These are phyloP conservation scores for Mytilinidion resinicola DNA, from an alignment of 495 filamentous ascomycete species.

Conservation along the genomic window DNA sequence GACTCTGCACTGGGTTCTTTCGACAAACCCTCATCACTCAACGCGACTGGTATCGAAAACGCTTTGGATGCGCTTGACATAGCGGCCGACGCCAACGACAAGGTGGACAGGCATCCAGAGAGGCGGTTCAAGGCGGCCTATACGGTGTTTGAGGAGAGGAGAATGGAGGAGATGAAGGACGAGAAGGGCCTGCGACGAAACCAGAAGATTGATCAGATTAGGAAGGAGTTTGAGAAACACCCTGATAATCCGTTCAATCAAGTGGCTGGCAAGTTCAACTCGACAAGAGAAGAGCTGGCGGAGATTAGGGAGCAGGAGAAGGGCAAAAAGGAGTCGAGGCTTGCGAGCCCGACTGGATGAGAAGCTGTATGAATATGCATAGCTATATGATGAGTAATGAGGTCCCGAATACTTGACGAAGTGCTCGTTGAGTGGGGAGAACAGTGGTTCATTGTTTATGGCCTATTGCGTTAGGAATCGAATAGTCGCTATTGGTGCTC, in stretches of 20 bases:
- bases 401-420: not conserved
- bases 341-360: slow-evolving; percentile 34
- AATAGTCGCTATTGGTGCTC: too few relatives aligned
- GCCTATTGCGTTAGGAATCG: too few relatives aligned
- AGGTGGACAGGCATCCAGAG: slow-evolving; percentile 83
- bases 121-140: slow-evolving; percentile 81
- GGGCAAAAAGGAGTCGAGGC: slow-evolving; percentile 64
- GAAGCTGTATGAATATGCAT: not conserved
- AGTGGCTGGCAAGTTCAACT: slow-evolving; percentile 63
- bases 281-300: slow-evolving; percentile 69
- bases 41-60: slow-evolving; percentile 82
- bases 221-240: slow-evolving; percentile 87
- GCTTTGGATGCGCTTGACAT: slow-evolving; percentile 76
- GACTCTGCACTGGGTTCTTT: slow-evolving; percentile 34
- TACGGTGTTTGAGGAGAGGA: slow-evolving; percentile 75
- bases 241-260: slow-evolving; percentile 94
- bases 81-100: slow-evolving; percentile 48
- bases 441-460: not conserved
- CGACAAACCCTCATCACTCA: slow-evolving; percentile 50
- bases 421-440: not conserved
- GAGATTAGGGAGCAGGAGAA: slow-evolving; percentile 61
- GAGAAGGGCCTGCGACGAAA: slow-evolving; percentile 74
- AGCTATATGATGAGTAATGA: not conserved
- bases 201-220: slow-evolving; percentile 70
- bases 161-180: slow-evolving; percentile 74